A percentile compares a stretch with the other conserved stretches of the same genome.
Conservation (phyloP, 2,329 filamentous ascomycete genomes). For the Orbilia ellipsospora region DNA sequence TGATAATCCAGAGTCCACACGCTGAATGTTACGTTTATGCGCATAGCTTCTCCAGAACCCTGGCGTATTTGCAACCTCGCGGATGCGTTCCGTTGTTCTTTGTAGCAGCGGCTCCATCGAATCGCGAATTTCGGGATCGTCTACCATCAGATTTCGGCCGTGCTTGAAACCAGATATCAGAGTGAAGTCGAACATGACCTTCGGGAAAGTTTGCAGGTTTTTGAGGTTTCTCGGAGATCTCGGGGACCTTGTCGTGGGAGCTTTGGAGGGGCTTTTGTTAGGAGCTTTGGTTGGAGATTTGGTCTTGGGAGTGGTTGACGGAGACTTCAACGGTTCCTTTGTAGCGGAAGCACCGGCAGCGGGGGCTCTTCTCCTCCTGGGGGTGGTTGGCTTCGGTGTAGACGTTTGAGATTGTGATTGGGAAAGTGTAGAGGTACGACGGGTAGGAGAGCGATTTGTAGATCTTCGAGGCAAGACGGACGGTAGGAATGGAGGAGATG, state of each 20-base stretch:
- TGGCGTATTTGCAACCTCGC: slow-evolving; percentile 42
- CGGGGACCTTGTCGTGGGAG: slow-evolving; percentile 8
- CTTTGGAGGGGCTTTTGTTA: neutral
- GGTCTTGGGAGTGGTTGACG: slow-evolving; percentile 10
- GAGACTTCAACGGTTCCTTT: slow-evolving; percentile 18
- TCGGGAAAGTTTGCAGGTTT: slow-evolving; percentile 21
- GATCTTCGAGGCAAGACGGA: slow-evolving; percentile 47
- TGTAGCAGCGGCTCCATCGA: slow-evolving; percentile 34
- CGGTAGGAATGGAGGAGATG: slow-evolving; percentile 43
- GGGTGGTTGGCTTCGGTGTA: slow-evolving; percentile 17
- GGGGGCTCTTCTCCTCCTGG: slow-evolving; percentile 19
- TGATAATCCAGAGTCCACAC: slow-evolving; percentile 25
- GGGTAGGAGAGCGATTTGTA: slow-evolving; percentile 36
- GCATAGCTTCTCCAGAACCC: slow-evolving; percentile 49
- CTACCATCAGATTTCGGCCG: slow-evolving; percentile 40
- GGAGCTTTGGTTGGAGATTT: slow-evolving; percentile 25
- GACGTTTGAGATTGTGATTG: slow-evolving; percentile 39
- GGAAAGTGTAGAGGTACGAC: slow-evolving; percentile 27
- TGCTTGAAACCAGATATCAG: slow-evolving; percentile 48
- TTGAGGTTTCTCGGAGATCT: slow-evolving; percentile 16
- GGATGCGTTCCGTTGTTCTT: slow-evolving; percentile 29
- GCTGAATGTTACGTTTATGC: slow-evolving; percentile 32
- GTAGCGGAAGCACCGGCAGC: neutral
- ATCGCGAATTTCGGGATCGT: slow-evolving; percentile 28
- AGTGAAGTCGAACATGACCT: slow-evolving; percentile 35